Base-by-base conservation (phyloP, 2,329 filamentous ascomycete species). In the Aspergillus sp. region DNA sequence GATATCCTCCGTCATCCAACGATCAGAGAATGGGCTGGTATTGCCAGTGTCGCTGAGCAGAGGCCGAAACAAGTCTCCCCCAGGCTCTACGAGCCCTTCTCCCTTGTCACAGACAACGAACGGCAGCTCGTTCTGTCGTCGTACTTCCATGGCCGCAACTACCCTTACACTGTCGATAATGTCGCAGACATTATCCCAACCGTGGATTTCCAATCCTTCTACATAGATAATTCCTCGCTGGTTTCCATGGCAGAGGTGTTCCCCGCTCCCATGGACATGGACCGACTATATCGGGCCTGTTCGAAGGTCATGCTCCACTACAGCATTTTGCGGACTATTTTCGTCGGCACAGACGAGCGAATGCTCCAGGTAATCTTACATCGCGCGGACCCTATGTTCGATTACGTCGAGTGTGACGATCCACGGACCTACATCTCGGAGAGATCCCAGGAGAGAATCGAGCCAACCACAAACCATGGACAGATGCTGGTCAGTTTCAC, bases 241-340 rank as follows among this genome's bases (percentile, higher is more conserved):
- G 43, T 50, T n/a, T 47, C 50, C 9, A 52, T 45, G 17, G 49
- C 41, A 13, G 36, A 51, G 6, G 9, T 32, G 2, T 57, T 57
- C 32, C 32, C 43, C 8, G 16, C 10, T 33, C 26, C 9, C n/a
- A 5, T 57, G 5, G 52, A 57, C 36, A 35, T 47, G 5, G 32
- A 47, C 32, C 47, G 47, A 6, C 47, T 57, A 8, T 13, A 11
- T 9, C 22, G 11, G 4, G 53, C 55, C 11, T 59, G 54, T 33
- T 17, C 4, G 4, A 13, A 44, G 20, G 43, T 48, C 3, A 16
- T 54, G 6, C 9, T 32, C 5, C 48, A 52, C 22, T 24, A 56
- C 16, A 56, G 51, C 30, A 56, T 56, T 22, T 24, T 58, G 11
- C 53, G 53, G 5, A 53, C 53, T 8, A 32, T 54, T 16, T 58